These are phyloP conservation scores for Pichia sp. DNA, from an alignment of 1,139 yeast species.

Conservation along the genomic window DNA sequence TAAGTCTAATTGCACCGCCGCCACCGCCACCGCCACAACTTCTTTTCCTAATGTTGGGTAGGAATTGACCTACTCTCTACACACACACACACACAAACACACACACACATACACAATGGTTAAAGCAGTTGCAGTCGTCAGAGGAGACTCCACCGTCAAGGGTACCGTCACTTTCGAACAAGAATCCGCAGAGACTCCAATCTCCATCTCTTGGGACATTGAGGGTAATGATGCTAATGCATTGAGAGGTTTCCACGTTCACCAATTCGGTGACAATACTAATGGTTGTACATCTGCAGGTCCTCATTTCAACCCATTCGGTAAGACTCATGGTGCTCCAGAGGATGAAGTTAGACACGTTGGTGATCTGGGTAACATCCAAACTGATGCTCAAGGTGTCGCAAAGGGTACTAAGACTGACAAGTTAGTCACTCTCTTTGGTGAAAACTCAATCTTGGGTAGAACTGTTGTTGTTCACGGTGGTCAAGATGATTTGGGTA, in stretches of 20 bases:
- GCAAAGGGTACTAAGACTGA: constrained; percentile 89
- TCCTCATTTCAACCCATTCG: constrained; percentile 95
- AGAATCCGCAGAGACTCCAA: constrained; percentile 66
- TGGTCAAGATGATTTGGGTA: constrained; percentile 93
- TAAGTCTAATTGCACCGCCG: too few relatives aligned
- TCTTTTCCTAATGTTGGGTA: too few relatives aligned
- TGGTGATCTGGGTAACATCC: constrained; percentile 94
- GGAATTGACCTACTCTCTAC: too few relatives aligned
- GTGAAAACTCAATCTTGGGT: constrained; percentile 82
- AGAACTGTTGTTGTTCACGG: constrained; percentile 95
- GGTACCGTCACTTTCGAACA: constrained; percentile 89
- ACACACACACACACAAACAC: too few relatives aligned
- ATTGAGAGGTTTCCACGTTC: constrained; percentile 94
- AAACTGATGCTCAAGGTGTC: constrained; percentile 78
- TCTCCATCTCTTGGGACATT: constrained; percentile 82
- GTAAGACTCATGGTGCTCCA: constrained; percentile 92
- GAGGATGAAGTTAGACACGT: constrained; percentile 86
- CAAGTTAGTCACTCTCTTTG: constrained; percentile 67
- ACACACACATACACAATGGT: too few relatives aligned
- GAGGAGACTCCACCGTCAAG: constrained; percentile 86
- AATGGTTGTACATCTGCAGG: constrained; percentile 99
- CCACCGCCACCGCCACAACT: too few relatives aligned
- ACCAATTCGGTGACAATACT: constrained; percentile 97
- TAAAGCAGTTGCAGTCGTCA: constrained; percentile 76
- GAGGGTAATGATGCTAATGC: constrained; percentile 84